phyloP scores from a whole-genome alignment of 1,139 yeast species.

The Pichia sp. region DNA sequence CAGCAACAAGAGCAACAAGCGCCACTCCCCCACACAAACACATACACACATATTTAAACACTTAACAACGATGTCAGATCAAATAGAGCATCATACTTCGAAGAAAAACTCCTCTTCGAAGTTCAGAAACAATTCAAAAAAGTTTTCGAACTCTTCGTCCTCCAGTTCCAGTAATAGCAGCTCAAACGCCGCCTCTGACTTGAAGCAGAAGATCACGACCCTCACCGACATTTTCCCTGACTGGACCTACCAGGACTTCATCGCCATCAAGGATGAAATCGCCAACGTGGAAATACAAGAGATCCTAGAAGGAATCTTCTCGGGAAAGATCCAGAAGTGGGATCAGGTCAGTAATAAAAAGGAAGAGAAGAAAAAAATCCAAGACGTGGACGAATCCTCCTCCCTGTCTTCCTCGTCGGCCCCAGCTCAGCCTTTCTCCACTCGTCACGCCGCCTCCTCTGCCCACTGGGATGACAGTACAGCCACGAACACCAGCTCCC shows the following conservation, averaged over 20 bases:
- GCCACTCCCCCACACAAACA: background rate
- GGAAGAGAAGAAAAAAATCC: conserved; percentile 36
- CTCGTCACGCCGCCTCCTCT: conserved; percentile 4
- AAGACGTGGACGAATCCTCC: conserved; percentile 7
- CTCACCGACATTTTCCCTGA: conserved; percentile 88
- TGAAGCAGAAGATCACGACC: conserved; percentile 49
- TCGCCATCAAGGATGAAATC: conserved; percentile 69
- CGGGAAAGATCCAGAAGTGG: conserved; percentile 66
- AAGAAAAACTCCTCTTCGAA: conserved; percentile 33
- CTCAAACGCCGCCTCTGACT: conserved; percentile 26
- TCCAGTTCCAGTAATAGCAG: background rate
- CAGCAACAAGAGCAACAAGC: background rate
- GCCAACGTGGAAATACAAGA: conserved; percentile 62
- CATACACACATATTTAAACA: conserved; percentile 14
- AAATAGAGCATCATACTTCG: conserved; percentile 22
- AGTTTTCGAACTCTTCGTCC: conserved; percentile 24
- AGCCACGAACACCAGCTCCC: conserved; percentile 19
- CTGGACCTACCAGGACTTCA: conserved; percentile 86
- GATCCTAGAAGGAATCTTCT: conserved; percentile 82
- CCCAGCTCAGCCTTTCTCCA: background rate
- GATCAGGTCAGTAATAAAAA: conserved; percentile 51
- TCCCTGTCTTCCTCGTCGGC: background rate
- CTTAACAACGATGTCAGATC: conserved; percentile 25
- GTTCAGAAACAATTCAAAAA: conserved; percentile 43
- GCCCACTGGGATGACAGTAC: conserved; percentile 16